A percentile compares a stretch with the other conserved stretches of the same genome.
These are phyloP conservation scores for Tetrahymena thermophila DNA, from an alignment of 73 alveolate genomes.

Conservation along the genomic window DNA sequence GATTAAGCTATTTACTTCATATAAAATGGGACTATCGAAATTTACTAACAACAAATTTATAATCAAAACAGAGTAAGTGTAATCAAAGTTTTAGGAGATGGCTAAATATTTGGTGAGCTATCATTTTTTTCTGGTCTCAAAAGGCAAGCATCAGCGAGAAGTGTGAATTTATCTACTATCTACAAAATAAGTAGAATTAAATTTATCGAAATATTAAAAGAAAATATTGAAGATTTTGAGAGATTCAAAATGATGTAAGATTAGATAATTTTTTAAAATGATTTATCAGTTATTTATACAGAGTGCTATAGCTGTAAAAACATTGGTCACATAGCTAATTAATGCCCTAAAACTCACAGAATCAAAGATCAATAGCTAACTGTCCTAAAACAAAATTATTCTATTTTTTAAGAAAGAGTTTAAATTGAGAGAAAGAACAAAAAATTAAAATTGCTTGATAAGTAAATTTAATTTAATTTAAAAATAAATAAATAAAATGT, in stretches of 20 bases:
- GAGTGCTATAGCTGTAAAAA: not conserved
- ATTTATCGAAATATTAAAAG: not conserved
- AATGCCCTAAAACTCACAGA: not conserved
- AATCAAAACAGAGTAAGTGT: not conserved
- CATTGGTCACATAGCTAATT: not conserved
- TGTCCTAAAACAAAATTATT: not conserved
- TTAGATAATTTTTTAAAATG: not conserved
- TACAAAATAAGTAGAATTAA: slow-evolving; percentile 7
- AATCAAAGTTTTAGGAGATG: not conserved
- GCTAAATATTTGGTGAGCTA: slow-evolving; percentile 6
- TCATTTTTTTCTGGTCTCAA: slow-evolving; percentile 12
- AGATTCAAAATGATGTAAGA: not conserved
- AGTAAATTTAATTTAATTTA: not conserved
- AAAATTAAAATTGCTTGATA: not conserved
- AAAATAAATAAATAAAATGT: too few relatives aligned
- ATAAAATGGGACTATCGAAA: not conserved
- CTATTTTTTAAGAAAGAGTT: not conserved
- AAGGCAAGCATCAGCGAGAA: slow-evolving; percentile 9
- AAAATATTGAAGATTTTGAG: slow-evolving; percentile 20
- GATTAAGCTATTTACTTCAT: not conserved
- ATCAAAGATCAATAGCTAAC: not conserved
- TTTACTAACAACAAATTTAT: not conserved
- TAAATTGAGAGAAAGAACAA: not conserved
- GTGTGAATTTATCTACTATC: slow-evolving; percentile 10
- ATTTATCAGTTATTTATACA: not conserved